Base-by-base conservation (phyloP, 2,329 filamentous ascomycete species). In the Claviceps purpurea region DNA sequence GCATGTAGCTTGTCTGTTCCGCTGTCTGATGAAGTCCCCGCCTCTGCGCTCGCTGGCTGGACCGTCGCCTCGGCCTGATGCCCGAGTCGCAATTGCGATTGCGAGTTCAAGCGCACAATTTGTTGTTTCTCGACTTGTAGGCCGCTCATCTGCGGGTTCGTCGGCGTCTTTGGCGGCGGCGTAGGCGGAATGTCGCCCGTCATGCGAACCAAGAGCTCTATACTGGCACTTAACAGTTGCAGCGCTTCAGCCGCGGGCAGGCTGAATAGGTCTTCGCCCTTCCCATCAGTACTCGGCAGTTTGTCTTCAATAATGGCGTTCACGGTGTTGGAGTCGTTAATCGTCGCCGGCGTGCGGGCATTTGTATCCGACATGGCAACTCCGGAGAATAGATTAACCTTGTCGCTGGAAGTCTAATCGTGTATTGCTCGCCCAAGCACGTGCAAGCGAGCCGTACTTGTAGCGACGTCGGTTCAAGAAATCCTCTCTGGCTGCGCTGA, bases 171-270 rank as follows among this genome's bases (percentile, higher is more conserved):
- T 2, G 83, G 77, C 5, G 85, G 84, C 52, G 85, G 87, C n/a
- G 84, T 93, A 16, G 85, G 85, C 22, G 87, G 87, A 13, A 93
- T 74, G 61, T 95, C 87, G 62, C 87, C 85, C 1, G 85, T 87
- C 54, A 84, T 73, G 56, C 78, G 77, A 30, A 89, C 84, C 50
- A 93, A 74, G 4, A 80, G 75, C 60, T 89, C 85, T 55, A 89
- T 73, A 53, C 80, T 80, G 41, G 80, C 75, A 58, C 83, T 83
- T n/a, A 97, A 77, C 56, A 95, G 73, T 62, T 84, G 86, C 62
- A 97, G 77, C 5, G 90, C 90, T 2, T 82, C 82, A 50, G 84
- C 74, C 3, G 89, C 81, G 1, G 81, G 72, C 54, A 96, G 75
- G 50, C 78, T 78, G 68, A 86, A 87, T 56, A 95, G 77, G 64